Conservation (phyloP, 345 rosid species). For the Hibiscus syriacus region DNA sequence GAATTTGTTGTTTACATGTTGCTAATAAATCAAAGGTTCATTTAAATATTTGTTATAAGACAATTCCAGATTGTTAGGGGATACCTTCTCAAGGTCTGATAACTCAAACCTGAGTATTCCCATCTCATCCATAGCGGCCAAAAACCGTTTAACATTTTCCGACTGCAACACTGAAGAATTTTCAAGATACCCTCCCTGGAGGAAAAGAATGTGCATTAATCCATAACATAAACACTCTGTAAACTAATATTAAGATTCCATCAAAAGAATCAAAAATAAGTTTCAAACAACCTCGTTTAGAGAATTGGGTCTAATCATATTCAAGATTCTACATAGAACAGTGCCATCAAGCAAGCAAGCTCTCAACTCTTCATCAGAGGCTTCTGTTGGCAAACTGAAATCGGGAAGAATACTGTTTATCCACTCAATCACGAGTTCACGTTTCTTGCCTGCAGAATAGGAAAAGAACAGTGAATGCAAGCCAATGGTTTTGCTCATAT, state of each 20-base stretch:
- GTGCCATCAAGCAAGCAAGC: slow-evolving; percentile 36
- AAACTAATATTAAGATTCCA: slow-evolving; percentile 1
- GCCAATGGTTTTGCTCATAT: too few species aligned
- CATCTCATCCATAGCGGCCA: slow-evolving; percentile 52
- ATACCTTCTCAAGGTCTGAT: slow-evolving; percentile 78
- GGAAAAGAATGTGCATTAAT: slow-evolving; percentile 14
- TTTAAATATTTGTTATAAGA: background rate
- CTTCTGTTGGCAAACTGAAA: slow-evolving; percentile 29
- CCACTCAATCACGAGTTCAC: slow-evolving; percentile 42
- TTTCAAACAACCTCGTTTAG: slow-evolving; percentile 32
- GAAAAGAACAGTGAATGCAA: too few species aligned
- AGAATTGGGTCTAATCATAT: slow-evolving; percentile 36
- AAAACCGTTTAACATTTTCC: slow-evolving; percentile 51
- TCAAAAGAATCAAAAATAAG: background rate
- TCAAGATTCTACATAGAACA: slow-evolving; percentile 34
- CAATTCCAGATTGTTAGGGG: background rate
- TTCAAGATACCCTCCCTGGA: slow-evolving; percentile 43
- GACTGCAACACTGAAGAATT: slow-evolving; percentile 21
- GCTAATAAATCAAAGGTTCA: background rate
- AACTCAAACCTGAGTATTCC: slow-evolving; percentile 59
- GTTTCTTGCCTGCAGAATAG: slow-evolving; percentile 32
- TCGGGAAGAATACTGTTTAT: slow-evolving; percentile 31
- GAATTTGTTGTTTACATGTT: background rate
- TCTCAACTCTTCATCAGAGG: slow-evolving; percentile 48
- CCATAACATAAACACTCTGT: slow-evolving; percentile 3